Evolutionary conservation across 2,329 filamentous ascomycete species (phyloP).

Genomic region (Cercospora brassicicola): DNA sequence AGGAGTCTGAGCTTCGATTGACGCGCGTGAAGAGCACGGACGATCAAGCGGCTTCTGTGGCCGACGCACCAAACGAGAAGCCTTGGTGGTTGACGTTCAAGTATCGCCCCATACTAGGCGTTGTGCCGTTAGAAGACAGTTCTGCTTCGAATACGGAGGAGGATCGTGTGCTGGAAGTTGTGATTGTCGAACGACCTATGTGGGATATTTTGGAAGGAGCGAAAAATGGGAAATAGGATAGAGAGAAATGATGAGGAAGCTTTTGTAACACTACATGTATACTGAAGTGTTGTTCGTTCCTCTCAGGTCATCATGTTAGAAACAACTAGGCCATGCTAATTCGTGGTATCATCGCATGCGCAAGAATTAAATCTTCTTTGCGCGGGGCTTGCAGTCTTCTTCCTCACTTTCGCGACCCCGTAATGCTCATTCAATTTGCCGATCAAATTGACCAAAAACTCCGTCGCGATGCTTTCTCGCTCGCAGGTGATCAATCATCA

Average conservation of each 20-base stretch:
- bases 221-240: constrained; percentile 3
- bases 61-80: constrained; percentile 22
- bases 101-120: constrained; percentile 88
- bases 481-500: background rate
- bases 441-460: constrained; percentile 9
- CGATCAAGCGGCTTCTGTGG: constrained; percentile 26
- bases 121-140: constrained; percentile 56
- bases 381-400: background rate
- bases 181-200: constrained; percentile 79
- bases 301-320: background rate
- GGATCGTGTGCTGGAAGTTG: constrained; percentile 66
- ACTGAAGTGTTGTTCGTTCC: background rate
- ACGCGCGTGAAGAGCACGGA: constrained; percentile 20
- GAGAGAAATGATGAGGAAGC: background rate
- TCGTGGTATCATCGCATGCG: constrained; percentile 4
- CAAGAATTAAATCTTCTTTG: background rate
- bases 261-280: background rate
- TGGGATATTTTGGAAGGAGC: constrained; percentile 23
- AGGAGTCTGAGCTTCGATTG: constrained; percentile 27
- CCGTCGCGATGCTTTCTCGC: constrained; percentile 20
- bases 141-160: constrained; percentile 30
- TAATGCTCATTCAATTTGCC: background rate
- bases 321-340: background rate
- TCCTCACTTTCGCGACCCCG: background rate
- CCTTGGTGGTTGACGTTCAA: constrained; percentile 81